These are phyloP conservation scores for Hondaea fermentalgiana DNA, from an alignment of 108 stramenopile genomes.

Conservation along the genomic window DNA sequence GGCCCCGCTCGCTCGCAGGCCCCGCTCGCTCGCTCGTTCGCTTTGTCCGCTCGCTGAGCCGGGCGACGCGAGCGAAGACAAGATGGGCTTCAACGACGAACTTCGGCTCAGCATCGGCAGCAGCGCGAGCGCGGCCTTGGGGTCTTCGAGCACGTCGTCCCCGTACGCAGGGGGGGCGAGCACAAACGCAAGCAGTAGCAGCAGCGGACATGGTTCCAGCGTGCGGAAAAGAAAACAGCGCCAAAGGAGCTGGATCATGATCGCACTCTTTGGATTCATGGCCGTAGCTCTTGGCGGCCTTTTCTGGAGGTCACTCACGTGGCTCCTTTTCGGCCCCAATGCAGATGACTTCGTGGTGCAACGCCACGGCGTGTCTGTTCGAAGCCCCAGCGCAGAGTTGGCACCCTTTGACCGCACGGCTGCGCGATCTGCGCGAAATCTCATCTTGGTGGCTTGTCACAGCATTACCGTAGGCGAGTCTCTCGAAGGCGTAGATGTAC, in stretches of 20 bases:
- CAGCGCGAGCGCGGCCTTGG: too few species aligned
- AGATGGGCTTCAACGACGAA: neutral
- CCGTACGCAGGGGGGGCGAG: too few species aligned
- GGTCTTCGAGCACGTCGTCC: too few species aligned
- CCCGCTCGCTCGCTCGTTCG: too few species aligned
- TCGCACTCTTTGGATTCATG: neutral
- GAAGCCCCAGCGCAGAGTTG: neutral
- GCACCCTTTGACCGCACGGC: neutral
- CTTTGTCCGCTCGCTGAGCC: too few species aligned
- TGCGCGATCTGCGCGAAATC: neutral
- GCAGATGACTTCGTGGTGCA: neutral
- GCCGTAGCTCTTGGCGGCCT: neutral
- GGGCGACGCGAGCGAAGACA: too few species aligned
- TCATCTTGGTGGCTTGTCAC: conserved; percentile 48
- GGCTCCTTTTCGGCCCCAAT: neutral
- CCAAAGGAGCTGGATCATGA: neutral
- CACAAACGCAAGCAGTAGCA: too few species aligned
- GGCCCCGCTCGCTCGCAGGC: too few species aligned
- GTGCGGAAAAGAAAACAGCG: neutral
- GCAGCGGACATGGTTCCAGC: too few species aligned
- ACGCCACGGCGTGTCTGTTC: neutral
- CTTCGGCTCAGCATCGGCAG: neutral
- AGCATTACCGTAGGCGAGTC: conserved; percentile 38
- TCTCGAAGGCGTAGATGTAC: conserved; percentile 27
- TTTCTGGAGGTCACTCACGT: neutral